Evolutionary conservation across 129 eudicot species (phyloP).

Genomic region (Flaveria sonorensis): DNA sequence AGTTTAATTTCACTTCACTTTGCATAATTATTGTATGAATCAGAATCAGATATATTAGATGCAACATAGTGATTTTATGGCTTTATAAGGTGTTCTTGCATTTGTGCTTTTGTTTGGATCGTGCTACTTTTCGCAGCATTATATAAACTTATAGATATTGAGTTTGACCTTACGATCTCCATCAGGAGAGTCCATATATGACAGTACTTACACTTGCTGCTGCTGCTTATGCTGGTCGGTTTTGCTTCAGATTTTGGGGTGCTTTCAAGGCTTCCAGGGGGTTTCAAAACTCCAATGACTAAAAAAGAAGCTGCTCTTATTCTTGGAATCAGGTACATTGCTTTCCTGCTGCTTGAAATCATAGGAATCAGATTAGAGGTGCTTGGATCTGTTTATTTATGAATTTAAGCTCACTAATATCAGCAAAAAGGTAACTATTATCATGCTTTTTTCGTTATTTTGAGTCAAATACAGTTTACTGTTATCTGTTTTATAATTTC

Average conservation of each 20-base stretch:
- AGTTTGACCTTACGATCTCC: conserved; percentile 18
- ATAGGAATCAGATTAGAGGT: background rate
- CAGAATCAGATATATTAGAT: background rate
- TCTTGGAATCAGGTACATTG: conserved; percentile 74
- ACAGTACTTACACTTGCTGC: conserved; percentile 71
- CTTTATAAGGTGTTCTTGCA: background rate
- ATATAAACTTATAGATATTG: background rate
- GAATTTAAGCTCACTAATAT: background rate
- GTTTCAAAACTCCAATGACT: conserved; percentile 77
- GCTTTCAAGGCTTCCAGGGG: conserved; percentile 82
- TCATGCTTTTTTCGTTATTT: background rate
- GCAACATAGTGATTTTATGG: background rate
- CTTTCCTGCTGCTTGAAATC: background rate
- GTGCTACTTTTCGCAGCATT: background rate
- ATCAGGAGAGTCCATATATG: conserved; percentile 56
- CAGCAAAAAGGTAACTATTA: background rate
- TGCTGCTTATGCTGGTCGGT: conserved; percentile 67
- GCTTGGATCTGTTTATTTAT: background rate
- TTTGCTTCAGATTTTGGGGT: conserved; percentile 69
- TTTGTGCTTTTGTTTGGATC: background rate
- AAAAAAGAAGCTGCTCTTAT: conserved; percentile 86
- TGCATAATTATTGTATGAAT: too few relatives aligned
- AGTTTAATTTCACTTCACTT: too few relatives aligned
- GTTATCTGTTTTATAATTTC: background rate
- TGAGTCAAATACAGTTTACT: too few relatives aligned